Percentiles rank a stretch among this genome's conserved stretches.
These are phyloP conservation scores for Jackrogersella multiformis DNA, from an alignment of 495 filamentous ascomycete species.

Conservation along the genomic window DNA sequence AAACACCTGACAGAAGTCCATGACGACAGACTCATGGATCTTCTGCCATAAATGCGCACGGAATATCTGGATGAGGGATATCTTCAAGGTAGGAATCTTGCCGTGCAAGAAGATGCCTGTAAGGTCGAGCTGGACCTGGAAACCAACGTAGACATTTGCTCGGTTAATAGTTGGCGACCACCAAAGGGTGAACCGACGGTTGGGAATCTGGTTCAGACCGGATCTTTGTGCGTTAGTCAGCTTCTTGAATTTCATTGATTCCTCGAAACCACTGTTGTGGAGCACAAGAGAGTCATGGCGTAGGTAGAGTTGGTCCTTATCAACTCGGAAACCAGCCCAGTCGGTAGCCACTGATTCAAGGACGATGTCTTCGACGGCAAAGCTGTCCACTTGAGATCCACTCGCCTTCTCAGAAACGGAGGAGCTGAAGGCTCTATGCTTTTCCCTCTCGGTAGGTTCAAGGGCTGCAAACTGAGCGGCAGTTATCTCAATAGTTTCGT, in stretches of 20 bases:
- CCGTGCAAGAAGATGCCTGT: slow-evolving; percentile 99
- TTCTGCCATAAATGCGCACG: slow-evolving; percentile 99
- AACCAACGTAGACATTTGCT: slow-evolving; percentile 90
- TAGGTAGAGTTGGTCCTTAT: slow-evolving; percentile 61
- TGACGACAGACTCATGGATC: slow-evolving; percentile 98
- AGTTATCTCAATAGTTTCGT: slow-evolving; percentile 55
- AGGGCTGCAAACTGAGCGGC: slow-evolving; percentile 55
- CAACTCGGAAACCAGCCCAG: slow-evolving; percentile 35
- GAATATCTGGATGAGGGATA: slow-evolving; percentile 99
- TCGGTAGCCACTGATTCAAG: slow-evolving; percentile 48
- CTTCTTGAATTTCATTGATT: slow-evolving; percentile 99
- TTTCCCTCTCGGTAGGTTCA: slow-evolving; percentile 40
- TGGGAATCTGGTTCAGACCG: slow-evolving; percentile 99
- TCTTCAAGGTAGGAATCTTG: slow-evolving; percentile 98
- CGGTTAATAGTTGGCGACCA: slow-evolving; percentile 89
- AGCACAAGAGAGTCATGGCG: slow-evolving; percentile 58
- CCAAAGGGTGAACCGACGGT: slow-evolving; percentile 99
- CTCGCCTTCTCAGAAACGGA: slow-evolving; percentile 5
- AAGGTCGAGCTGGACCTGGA: slow-evolving; percentile 98
- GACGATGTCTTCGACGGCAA: slow-evolving; percentile 51
- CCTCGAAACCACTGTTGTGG: slow-evolving; percentile 71
- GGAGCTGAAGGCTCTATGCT: slow-evolving; percentile 43
- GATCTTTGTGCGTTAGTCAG: slow-evolving; percentile 97
- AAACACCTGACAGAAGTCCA: slow-evolving; percentile 99
- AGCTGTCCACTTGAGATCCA: slow-evolving; percentile 42